Conservation (phyloP, 164 flowering plant species). For the Aristolochia fimbriata region DNA sequence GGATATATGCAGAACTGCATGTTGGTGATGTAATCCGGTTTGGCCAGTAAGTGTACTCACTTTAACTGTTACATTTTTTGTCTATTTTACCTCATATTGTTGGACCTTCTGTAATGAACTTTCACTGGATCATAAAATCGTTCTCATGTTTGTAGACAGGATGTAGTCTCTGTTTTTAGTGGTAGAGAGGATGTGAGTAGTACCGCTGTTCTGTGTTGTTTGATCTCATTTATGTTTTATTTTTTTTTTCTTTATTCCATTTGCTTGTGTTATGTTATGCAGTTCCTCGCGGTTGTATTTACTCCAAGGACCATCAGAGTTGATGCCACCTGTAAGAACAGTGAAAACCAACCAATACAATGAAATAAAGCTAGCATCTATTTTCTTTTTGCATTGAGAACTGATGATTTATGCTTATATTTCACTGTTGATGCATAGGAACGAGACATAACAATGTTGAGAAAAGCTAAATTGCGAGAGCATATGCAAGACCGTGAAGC, state of each 20-base stretch:
- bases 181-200: no score
- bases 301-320: slow-evolving; percentile 86
- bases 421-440: slow-evolving; percentile 34
- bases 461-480: slow-evolving; percentile 38
- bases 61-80: background rate
- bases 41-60: slow-evolving; percentile 65
- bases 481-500: slow-evolving; percentile 72
- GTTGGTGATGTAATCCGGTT: slow-evolving; percentile 97
- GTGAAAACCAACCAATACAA: background rate
- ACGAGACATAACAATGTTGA: slow-evolving; percentile 36
- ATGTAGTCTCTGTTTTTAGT: no score
- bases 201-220: no score
- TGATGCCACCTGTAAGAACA: slow-evolving; percentile 80
- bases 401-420: background rate
- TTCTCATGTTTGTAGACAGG: no score
- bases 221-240: no score
- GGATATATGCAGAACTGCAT: slow-evolving; percentile 65
- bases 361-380: background rate
- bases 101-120: no score
- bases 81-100: no score
- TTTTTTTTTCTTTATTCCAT: background rate
- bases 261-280: slow-evolving; percentile 12
- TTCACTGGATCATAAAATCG: no score
- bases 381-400: background rate
- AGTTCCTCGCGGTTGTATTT: slow-evolving; percentile 90